Conservation (phyloP, 805 yeast genomes). For the Kurtzmaniella fragi region DNA sequence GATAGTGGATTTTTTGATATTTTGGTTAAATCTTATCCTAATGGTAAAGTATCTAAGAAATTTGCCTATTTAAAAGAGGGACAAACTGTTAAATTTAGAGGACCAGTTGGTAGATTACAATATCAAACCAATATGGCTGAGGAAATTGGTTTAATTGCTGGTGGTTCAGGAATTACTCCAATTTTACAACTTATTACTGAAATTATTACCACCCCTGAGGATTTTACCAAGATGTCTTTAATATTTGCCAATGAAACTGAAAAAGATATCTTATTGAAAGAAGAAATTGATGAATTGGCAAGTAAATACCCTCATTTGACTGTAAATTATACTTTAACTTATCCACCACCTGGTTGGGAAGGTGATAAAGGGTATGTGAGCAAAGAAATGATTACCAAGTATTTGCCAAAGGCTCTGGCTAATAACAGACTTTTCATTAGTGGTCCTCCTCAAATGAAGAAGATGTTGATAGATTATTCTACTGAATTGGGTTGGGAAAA, state of each 20-base stretch:
- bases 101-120: conserved; percentile 73
- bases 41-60: conserved; percentile 63
- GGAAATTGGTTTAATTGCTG: conserved; percentile 68
- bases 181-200: conserved; percentile 74
- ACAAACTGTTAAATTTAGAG: conserved; percentile 64
- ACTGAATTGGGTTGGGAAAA: conserved; percentile 59
- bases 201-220: conserved; percentile 65
- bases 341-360: conserved; percentile 48
- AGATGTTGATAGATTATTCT: conserved; percentile 43
- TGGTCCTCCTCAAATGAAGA: conserved; percentile 72
- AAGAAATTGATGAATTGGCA: conserved; percentile 67
- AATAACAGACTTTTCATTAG: conserved; percentile 62
- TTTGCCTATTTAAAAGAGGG: conserved; percentile 65
- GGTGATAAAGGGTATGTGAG: conserved; percentile 60
- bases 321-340: conserved; percentile 53
- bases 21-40: conserved; percentile 68
- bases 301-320: conserved; percentile 57
- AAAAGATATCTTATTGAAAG: conserved; percentile 68
- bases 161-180: conserved; percentile 90
- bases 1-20: conserved; percentile 75
- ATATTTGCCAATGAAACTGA: conserved; percentile 72
- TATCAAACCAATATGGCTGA: conserved; percentile 55
- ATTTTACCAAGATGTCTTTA: conserved; percentile 54
- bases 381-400: conserved; percentile 48
- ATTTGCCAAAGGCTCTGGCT: conserved; percentile 46